Conservation (phyloP, 768 basidiomycete genomes). For the Russula compacta region DNA sequence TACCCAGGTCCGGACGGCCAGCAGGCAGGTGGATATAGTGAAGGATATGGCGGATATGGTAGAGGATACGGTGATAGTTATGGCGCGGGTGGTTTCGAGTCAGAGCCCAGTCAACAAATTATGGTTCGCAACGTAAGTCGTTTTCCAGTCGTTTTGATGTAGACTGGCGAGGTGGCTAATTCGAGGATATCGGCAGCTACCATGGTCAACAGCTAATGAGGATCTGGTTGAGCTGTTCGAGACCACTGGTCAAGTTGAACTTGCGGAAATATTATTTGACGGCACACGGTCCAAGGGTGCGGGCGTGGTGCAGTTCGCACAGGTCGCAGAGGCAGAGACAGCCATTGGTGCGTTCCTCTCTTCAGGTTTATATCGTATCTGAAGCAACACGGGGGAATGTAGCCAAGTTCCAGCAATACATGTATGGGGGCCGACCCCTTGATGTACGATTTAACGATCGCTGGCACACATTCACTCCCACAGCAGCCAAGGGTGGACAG, state of each 20-base stretch:
- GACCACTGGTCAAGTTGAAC: constrained; percentile 90
- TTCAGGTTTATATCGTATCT: background rate
- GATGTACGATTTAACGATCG: constrained; percentile 93
- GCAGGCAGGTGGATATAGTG: constrained; percentile 33
- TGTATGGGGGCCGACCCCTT: constrained; percentile 84
- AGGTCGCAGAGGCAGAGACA: constrained; percentile 83
- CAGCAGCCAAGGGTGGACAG: constrained; percentile 82
- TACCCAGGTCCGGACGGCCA: constrained; percentile 88
- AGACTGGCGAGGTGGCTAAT: background rate
- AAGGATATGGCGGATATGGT: constrained; percentile 30
- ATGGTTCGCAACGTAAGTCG: constrained; percentile 92
- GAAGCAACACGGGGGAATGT: constrained; percentile 21
- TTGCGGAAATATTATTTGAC: constrained; percentile 36
- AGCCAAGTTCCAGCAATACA: constrained; percentile 92
- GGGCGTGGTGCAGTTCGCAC: constrained; percentile 92
- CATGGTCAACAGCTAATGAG: constrained; percentile 99
- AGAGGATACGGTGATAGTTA: constrained; percentile 20
- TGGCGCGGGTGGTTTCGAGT: constrained; percentile 35
- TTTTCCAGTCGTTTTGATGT: background rate
- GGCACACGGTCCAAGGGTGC: constrained; percentile 73
- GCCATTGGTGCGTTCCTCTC: constrained; percentile 59
- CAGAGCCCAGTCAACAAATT: constrained; percentile 93
- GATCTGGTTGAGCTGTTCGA: constrained; percentile 97
- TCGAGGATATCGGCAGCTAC: constrained; percentile 47
- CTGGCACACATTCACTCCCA: constrained; percentile 88